A percentile compares a stretch with the other conserved stretches of the same genome.
These are phyloP conservation scores for Sphagnum contortum DNA, from an alignment of 225 moss, liverwort and hornwort species.

Conservation along the genomic window DNA sequence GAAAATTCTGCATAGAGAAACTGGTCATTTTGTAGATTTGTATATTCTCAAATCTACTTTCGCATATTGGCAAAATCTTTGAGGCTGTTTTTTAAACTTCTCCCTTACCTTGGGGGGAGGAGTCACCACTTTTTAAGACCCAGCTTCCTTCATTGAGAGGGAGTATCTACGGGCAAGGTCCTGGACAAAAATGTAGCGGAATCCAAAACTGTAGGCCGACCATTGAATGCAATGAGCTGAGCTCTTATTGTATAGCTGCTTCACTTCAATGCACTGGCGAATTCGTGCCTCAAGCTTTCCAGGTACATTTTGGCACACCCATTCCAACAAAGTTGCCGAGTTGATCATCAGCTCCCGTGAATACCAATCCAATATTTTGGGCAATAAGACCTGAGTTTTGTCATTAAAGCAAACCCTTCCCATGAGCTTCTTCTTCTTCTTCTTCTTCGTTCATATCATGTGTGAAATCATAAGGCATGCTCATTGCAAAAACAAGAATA, in stretches of 20 bases:
- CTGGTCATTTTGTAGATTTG: too few relatives aligned
- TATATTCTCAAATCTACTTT: too few relatives aligned
- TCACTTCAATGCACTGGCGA: conserved; percentile 39
- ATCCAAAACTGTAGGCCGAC: conserved; percentile 70
- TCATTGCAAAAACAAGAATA: too few relatives aligned
- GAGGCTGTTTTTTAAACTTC: too few relatives aligned
- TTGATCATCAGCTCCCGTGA: conserved; percentile 42
- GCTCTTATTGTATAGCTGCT: conserved; percentile 31
- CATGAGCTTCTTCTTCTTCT: background rate
- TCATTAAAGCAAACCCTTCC: too few relatives aligned
- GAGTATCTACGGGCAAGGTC: conserved; percentile 49
- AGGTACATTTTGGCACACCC: conserved; percentile 49
- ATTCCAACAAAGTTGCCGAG: conserved; percentile 31
- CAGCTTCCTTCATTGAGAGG: too few relatives aligned
- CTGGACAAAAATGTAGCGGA: conserved; percentile 68
- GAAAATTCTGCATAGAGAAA: too few relatives aligned
- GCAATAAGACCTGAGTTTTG: conserved; percentile 45
- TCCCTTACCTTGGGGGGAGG: too few relatives aligned
- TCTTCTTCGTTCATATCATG: too few relatives aligned
- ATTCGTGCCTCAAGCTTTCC: conserved; percentile 49
- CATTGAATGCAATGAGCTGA: conserved; percentile 58
- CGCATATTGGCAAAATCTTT: too few relatives aligned
- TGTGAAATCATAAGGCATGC: too few relatives aligned
- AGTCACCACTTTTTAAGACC: too few relatives aligned
- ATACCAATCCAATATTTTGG: conserved; percentile 83